Conservation (phyloP, 164 flowering plant genomes). For the Vitis rupestris region DNA sequence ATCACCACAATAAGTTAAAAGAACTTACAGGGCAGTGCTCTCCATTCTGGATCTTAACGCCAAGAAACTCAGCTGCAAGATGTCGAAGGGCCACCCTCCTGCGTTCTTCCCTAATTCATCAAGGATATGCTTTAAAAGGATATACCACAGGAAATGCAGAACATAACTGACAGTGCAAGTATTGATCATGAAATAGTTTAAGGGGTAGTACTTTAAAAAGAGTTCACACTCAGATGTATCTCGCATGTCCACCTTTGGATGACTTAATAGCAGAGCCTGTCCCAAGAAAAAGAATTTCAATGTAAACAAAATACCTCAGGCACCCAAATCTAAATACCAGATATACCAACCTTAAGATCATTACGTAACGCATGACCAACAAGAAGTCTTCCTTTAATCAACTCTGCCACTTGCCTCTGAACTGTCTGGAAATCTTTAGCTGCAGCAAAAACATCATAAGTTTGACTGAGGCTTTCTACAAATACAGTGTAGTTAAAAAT, state of each 20-base stretch:
- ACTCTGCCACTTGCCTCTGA: constrained; percentile 76
- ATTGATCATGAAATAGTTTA: not conserved
- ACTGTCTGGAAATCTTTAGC: constrained; percentile 72
- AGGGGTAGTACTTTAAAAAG: constrained; percentile 50
- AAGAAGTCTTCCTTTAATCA: constrained; percentile 78
- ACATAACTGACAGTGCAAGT: not conserved
- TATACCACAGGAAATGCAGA: not conserved
- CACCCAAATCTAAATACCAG: constrained; percentile 6
- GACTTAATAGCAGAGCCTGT: constrained; percentile 79
- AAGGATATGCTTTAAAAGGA: constrained; percentile 3
- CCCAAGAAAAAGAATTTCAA: constrained; percentile 3
- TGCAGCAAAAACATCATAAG: constrained; percentile 29
- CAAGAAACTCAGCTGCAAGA: constrained; percentile 75
- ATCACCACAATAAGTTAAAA: constrained; percentile 4
- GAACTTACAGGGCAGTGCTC: constrained; percentile 88
- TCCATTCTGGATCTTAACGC: constrained; percentile 75
- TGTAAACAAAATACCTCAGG: not conserved
- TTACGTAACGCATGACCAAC: constrained; percentile 92
- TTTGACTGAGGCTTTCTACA: constrained; percentile 3
- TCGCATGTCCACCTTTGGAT: constrained; percentile 78
- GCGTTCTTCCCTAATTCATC: constrained; percentile 54
- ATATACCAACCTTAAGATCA: constrained; percentile 70
- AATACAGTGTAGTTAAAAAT: not conserved
- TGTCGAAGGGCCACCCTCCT: constrained; percentile 58
- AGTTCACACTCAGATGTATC: constrained; percentile 80